Conservation (phyloP, 306 rosid genomes). For the Trifolium subterraneum region DNA sequence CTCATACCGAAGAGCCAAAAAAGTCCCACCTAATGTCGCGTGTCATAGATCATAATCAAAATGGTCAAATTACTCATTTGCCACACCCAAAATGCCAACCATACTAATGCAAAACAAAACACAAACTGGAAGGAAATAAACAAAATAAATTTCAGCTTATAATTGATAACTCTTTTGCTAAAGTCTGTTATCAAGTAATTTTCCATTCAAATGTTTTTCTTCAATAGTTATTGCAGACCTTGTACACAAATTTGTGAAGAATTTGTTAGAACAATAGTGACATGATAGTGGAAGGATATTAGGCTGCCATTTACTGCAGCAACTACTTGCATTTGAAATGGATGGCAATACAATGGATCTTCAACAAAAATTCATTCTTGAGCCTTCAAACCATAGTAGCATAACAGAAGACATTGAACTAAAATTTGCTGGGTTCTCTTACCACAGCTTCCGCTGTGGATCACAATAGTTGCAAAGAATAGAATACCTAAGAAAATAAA, state of each 20-base stretch:
- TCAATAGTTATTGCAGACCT: not conserved
- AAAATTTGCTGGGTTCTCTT: slow-evolving; percentile 14
- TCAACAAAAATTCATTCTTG: slow-evolving; percentile 12
- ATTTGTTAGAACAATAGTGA: not conserved
- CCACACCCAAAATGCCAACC: not conserved
- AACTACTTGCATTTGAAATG: slow-evolving; percentile 23
- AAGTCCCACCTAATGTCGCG: not conserved
- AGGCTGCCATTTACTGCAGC: not conserved
- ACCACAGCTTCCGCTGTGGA: not conserved
- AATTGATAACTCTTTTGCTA: not conserved
- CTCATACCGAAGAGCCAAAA: not conserved
- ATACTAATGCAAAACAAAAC: not conserved
- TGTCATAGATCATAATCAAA: not conserved
- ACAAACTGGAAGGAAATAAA: not conserved
- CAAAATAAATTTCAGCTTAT: not conserved
- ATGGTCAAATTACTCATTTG: not conserved
- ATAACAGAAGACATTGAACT: slow-evolving; percentile 1
- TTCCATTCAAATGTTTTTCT: not conserved
- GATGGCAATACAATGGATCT: slow-evolving; percentile 12
- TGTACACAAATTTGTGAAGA: not conserved
- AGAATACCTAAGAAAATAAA: slow-evolving; percentile 19
- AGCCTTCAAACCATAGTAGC: slow-evolving; percentile 9
- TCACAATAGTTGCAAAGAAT: not conserved
- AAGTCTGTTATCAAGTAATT: not conserved
- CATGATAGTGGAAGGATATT: not conserved